Percentiles rank a stretch among this genome's conserved stretches.
Evolutionary conservation across 176 grass and related monocot species (phyloP).

Genomic region (Musa troglodytarum): DNA sequence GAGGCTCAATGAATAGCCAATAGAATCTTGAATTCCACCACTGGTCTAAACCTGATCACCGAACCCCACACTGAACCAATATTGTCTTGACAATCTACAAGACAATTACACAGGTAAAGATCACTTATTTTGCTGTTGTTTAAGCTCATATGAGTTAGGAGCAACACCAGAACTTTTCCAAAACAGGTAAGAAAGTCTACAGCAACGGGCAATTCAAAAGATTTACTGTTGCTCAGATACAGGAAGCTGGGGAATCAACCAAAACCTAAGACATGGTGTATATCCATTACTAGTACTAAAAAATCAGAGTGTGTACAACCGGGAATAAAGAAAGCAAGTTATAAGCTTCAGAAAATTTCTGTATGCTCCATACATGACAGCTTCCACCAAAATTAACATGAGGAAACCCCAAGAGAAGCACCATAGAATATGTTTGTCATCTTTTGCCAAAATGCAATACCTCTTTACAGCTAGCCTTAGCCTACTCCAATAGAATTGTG

Average conservation of each 20-base stretch:
- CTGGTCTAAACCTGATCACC: not conserved
- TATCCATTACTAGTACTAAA: not conserved
- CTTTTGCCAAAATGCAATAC: not conserved
- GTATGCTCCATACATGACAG: too few species aligned
- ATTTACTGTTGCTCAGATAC: too few species aligned
- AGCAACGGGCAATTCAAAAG: too few species aligned
- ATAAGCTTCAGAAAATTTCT: not conserved
- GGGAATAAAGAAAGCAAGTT: slow-evolving; percentile 16
- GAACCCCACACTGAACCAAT: not conserved
- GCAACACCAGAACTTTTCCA: too few species aligned
- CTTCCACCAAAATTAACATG: too few species aligned
- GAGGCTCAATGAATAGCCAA: not conserved
- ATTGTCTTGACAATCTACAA: not conserved
- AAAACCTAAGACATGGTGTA: too few species aligned
- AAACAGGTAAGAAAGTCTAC: too few species aligned
- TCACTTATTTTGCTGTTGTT: too few species aligned
- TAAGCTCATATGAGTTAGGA: too few species aligned
- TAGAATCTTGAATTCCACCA: not conserved
- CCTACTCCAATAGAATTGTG: too few species aligned
- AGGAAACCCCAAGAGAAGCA: not conserved
- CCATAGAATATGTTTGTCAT: not conserved
- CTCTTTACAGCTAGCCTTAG: not conserved
- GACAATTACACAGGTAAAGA: not conserved
- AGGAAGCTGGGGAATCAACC: too few species aligned
- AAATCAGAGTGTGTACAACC: not conserved